Base-by-base conservation (phyloP, 176 grass and related monocot genomes). In the Poa pratensis region DNA sequence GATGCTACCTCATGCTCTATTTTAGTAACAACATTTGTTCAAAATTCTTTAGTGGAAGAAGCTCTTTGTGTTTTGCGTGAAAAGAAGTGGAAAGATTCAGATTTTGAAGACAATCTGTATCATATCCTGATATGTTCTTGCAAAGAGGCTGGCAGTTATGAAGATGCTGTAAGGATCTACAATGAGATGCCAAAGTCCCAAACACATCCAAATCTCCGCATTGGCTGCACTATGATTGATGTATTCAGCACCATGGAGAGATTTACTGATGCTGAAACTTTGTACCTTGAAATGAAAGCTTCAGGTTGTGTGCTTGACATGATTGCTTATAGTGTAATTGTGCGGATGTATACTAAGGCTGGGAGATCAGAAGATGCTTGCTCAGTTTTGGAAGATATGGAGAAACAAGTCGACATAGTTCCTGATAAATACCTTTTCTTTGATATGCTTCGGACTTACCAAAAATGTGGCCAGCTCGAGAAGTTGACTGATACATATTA, bases 41-140 rank as follows among this genome's bases (percentile, higher is more conserved):
- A 95, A 77, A 93, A 86, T 87, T 95, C 80, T 76, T 84, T 98
- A 53, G 26, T 94, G 10, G 87, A 94, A 84, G 87, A 93, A 90
- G 87, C 95, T 87, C 84, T 98, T 17, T 63, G 49, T 59, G 89
- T 98, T 86, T 83, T 98, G 76, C 66, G 14, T 30, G 87, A 98
- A 70, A 98, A 95, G 76, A 95, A 90, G 67, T 98, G 93, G 93
- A 78, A 86, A 87, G 89, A 95, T 93, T 87, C 72, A 79, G 78
- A 86, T 71, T 98, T 90, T 65, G 93, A 95, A 65, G 93, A 95
- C 17, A 98, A 87, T 43, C 79, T 98, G 82, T 98, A 95, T 61
- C 95, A 98, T 90, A 49, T 93, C 14, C 85, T 98, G 77, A 95
- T 98, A 83, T 95, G 95, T 89, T 89, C 77, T 65, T 98, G 95